Evolutionary conservation across 257 asterid genomes (phyloP).

Genomic region (Solanum chmielewskii): DNA sequence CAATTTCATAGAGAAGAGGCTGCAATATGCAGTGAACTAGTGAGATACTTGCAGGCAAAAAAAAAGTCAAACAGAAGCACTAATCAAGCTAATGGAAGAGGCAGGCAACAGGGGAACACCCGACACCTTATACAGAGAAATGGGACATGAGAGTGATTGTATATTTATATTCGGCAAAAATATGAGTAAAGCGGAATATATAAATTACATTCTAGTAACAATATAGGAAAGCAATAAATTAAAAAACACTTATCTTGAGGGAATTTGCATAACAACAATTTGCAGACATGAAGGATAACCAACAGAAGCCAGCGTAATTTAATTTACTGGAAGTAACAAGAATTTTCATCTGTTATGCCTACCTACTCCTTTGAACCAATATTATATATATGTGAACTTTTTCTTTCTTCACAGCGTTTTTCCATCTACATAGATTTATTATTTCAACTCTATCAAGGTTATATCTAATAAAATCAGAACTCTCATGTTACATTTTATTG

Average conservation of each 20-base stretch:
- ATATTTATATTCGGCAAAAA: background rate
- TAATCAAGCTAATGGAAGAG: background rate
- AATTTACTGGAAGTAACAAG: background rate
- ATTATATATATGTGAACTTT: background rate
- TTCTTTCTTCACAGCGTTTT: too few relatives aligned
- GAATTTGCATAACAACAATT: background rate
- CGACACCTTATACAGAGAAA: background rate
- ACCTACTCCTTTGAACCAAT: background rate
- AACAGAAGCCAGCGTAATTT: background rate
- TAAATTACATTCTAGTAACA: background rate
- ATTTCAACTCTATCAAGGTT: background rate
- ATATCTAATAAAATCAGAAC: background rate
- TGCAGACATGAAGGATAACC: background rate
- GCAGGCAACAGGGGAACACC: background rate
- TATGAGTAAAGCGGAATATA: background rate
- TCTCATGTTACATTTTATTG: background rate
- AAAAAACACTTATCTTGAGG: background rate
- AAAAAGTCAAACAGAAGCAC: background rate
- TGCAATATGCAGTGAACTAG: conserved; percentile 17
- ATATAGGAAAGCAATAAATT: background rate
- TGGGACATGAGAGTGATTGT: background rate
- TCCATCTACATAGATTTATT: too few relatives aligned
- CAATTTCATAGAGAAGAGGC: conserved; percentile 39
- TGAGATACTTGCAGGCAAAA: conserved; percentile 3
- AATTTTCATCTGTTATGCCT: background rate